Evolutionary conservation across 257 asterid genomes (phyloP).

Genomic region (Scutellaria galericulata): DNA sequence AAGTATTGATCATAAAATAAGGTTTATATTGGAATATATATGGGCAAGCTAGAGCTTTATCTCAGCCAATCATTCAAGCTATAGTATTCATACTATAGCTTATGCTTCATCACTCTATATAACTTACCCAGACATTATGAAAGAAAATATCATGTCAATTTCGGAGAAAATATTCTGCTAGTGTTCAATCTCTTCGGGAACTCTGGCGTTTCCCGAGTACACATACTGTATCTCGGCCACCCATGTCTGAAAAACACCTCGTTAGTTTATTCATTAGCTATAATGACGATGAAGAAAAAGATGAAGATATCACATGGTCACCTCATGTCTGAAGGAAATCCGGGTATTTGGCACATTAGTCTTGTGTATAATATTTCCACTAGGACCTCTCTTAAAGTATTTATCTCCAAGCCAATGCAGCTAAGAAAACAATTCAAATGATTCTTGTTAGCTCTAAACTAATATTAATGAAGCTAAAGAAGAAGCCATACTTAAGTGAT

Average conservation of each 20-base stretch:
- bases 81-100: not conserved
- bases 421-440: conserved; percentile 43
- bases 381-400: conserved; percentile 73
- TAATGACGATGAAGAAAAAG: conserved; percentile 3
- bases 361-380: conserved; percentile 87
- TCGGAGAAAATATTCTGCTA: conserved; percentile 16
- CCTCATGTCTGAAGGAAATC: conserved; percentile 90
- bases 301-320: conserved; percentile 31
- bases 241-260: conserved; percentile 72
- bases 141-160: not conserved
- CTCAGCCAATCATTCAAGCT: too few species aligned
- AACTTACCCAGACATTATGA: conserved; percentile 5
- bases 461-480: not conserved
- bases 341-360: conserved; percentile 82
- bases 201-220: conserved; percentile 66
- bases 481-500: too few species aligned
- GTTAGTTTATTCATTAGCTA: conserved; percentile 22
- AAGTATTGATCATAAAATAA: not conserved
- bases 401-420: conserved; percentile 85
- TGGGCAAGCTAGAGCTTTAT: too few species aligned
- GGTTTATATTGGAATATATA: not conserved
- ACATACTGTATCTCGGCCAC: conserved; percentile 82
- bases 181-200: conserved; percentile 71
- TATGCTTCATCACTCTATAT: not conserved
- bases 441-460: conserved; percentile 15